A percentile compares a stretch with the other conserved stretches of the same genome.
Evolutionary conservation across 371 early-diverging fungal genomes (phyloP).

Genomic region (Paramicrosporidium saccamoebae): DNA sequence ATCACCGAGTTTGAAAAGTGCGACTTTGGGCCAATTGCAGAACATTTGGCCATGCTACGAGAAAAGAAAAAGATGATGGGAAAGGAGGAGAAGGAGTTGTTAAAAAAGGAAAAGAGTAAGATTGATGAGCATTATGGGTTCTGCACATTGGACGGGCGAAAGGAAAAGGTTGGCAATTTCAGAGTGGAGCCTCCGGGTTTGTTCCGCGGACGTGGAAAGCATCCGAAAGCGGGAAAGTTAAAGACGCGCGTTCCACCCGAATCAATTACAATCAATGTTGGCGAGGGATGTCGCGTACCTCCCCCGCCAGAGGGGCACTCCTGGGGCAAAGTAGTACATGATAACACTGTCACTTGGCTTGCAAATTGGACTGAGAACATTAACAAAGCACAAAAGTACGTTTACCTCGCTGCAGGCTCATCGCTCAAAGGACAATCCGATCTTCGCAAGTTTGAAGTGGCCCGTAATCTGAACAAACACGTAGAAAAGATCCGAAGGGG

Average conservation of each 20-base stretch:
- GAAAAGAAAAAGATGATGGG: slow-evolving; percentile 46
- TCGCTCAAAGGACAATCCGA: slow-evolving; percentile 85
- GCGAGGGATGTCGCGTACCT: slow-evolving; percentile 36
- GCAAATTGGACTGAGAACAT: slow-evolving; percentile 93
- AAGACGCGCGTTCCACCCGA: slow-evolving; percentile 66
- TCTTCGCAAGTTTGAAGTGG: slow-evolving; percentile 78
- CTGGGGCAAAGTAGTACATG: slow-evolving; percentile 59
- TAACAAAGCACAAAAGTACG: slow-evolving; percentile 60
- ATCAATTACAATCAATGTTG: slow-evolving; percentile 69
- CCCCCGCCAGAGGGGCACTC: slow-evolving; percentile 49
- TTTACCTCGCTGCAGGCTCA: slow-evolving; percentile 61
- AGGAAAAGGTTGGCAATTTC: slow-evolving; percentile 87
- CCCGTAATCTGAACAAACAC: slow-evolving; percentile 43
- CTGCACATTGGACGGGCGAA: slow-evolving; percentile 50
- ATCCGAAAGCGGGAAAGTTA: slow-evolving; percentile 68
- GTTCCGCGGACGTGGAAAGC: slow-evolving; percentile 83
- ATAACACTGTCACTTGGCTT: slow-evolving; percentile 75
- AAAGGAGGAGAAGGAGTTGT: slow-evolving; percentile 49
- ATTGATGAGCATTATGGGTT: slow-evolving; percentile 36
- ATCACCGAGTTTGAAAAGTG: slow-evolving; percentile 46
- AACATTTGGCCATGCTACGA: slow-evolving; percentile 31
- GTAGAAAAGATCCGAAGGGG: slow-evolving; percentile 33
- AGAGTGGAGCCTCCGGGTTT: slow-evolving; percentile 81
- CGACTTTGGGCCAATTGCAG: slow-evolving; percentile 54
- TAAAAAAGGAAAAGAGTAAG: slow-evolving; percentile 28